Conservation (phyloP, 2,329 filamentous ascomycete genomes). For the Plectosphaerella cucumerina region DNA sequence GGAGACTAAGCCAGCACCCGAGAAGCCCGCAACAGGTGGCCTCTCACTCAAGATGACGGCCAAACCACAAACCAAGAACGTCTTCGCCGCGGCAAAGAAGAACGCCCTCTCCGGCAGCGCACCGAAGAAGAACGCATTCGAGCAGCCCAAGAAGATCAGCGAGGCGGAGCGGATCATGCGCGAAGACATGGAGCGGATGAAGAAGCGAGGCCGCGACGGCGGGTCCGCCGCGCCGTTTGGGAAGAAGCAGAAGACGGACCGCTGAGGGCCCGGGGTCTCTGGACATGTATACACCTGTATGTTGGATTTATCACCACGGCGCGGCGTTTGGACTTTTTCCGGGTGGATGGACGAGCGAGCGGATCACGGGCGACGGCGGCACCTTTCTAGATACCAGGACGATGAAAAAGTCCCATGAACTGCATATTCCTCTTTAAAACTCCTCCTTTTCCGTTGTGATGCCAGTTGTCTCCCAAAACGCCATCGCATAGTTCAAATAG, state of each 20-base stretch:
- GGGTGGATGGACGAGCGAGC: background rate
- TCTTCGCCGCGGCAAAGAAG: slow-evolving; percentile 65
- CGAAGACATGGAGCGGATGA: slow-evolving; percentile 70
- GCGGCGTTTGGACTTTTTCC: slow-evolving; percentile 6
- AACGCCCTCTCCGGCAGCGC: slow-evolving; percentile 58
- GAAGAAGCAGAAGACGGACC: slow-evolving; percentile 46
- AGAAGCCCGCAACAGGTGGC: slow-evolving; percentile 15
- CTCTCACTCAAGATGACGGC: slow-evolving; percentile 63
- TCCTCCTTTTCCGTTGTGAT: background rate
- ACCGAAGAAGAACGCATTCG: slow-evolving; percentile 57
- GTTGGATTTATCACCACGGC: background rate
- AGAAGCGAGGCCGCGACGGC: slow-evolving; percentile 54
- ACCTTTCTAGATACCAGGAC: slow-evolving; percentile 23
- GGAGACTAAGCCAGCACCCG: slow-evolving; percentile 6
- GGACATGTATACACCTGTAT: background rate
- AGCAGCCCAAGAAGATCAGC: slow-evolving; percentile 77
- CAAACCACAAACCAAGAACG: slow-evolving; percentile 70
- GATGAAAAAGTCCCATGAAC: slow-evolving; percentile 6
- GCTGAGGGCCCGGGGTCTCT: background rate
- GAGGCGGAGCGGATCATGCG: slow-evolving; percentile 88
- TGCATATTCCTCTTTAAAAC: slow-evolving; percentile 5
- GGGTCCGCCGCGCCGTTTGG: slow-evolving; percentile 41
- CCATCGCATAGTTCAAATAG: slow-evolving; percentile 16
- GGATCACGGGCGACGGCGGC: background rate
- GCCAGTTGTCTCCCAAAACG: slow-evolving; percentile 17